Conservation (phyloP, 2,329 filamentous ascomycete species). For the Cytospora piceicola region DNA sequence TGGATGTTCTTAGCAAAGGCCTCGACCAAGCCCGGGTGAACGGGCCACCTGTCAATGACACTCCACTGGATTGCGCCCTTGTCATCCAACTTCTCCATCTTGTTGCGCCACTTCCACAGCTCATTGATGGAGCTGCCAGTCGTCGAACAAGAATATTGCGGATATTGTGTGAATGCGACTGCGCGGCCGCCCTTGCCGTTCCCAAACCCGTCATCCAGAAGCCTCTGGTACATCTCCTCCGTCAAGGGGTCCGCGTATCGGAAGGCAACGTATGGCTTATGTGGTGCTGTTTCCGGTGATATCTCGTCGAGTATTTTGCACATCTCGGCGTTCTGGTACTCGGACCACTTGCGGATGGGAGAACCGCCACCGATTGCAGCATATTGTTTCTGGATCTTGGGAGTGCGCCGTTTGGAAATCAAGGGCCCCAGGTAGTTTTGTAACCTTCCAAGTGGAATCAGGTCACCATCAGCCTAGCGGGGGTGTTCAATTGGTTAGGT, state of each 20-base stretch:
- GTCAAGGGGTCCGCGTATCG: constrained; percentile 93
- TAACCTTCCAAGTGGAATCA: constrained; percentile 92
- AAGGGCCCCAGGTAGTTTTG: constrained; percentile 90
- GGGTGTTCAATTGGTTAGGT: constrained; percentile 15
- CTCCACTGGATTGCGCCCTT: constrained; percentile 88
- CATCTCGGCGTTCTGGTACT: constrained; percentile 92
- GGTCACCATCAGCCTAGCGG: constrained; percentile 79
- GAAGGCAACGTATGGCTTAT: constrained; percentile 97
- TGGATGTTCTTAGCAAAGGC: constrained; percentile 94
- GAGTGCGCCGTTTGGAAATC: constrained; percentile 83
- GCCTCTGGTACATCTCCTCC: constrained; percentile 84
- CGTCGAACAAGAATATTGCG: constrained; percentile 97
- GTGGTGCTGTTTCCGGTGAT: constrained; percentile 90
- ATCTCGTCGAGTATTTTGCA: constrained; percentile 94
- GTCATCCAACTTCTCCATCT: constrained; percentile 71
- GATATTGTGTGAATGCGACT: constrained; percentile 97
- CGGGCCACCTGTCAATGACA: constrained; percentile 96
- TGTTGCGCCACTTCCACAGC: constrained; percentile 93
- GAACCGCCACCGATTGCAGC: constrained; percentile 95
- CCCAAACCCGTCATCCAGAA: constrained; percentile 89
- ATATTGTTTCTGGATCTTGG: constrained; percentile 97
- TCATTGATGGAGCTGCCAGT: constrained; percentile 96
- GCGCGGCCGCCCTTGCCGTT: constrained; percentile 88
- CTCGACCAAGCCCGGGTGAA: constrained; percentile 86
- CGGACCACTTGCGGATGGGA: constrained; percentile 97